Conservation (phyloP, 192 early-diverging fungal species). For the Chytriomyces sp. region DNA sequence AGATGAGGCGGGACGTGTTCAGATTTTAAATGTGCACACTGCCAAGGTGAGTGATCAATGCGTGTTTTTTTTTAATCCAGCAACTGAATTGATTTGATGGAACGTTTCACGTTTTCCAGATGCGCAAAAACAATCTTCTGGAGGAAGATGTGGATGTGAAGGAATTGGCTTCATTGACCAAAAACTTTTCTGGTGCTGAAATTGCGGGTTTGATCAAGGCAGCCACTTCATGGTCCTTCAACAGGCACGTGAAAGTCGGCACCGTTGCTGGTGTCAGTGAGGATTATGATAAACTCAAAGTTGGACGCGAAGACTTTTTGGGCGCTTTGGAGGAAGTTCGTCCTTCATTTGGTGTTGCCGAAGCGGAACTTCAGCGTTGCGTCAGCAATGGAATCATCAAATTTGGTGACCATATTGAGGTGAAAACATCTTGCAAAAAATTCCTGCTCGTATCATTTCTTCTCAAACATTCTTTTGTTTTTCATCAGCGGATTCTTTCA, state of each 20-base stretch:
- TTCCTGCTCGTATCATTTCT: neutral
- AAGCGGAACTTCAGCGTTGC: slow-evolving; percentile 86
- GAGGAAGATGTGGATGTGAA: slow-evolving; percentile 79
- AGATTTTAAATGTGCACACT: slow-evolving; percentile 97
- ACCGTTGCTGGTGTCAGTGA: slow-evolving; percentile 76
- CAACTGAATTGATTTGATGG: slow-evolving; percentile 2
- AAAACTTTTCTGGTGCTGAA: slow-evolving; percentile 98
- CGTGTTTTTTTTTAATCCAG: neutral
- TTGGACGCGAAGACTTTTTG: slow-evolving; percentile 85
- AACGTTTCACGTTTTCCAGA: slow-evolving; percentile 64
- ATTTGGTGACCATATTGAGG: slow-evolving; percentile 67
- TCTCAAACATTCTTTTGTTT: slow-evolving; percentile 21
- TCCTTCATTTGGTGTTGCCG: slow-evolving; percentile 92
- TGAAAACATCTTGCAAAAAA: slow-evolving; percentile 49
- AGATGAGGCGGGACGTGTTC: slow-evolving; percentile 87
- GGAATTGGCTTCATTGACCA: slow-evolving; percentile 86
- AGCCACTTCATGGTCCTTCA: slow-evolving; percentile 95
- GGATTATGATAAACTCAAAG: slow-evolving; percentile 89
- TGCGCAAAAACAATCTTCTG: slow-evolving; percentile 78
- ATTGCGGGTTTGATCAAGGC: slow-evolving; percentile 93
- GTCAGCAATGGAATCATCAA: slow-evolving; percentile 85
- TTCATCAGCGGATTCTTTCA: slow-evolving; percentile 58
- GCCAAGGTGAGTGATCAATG: slow-evolving; percentile 57
- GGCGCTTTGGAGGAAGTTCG: slow-evolving; percentile 89
- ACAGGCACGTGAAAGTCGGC: slow-evolving; percentile 94